phyloP scores from a whole-genome alignment of 1,139 yeast species.

The Blastobotrys serpentis region DNA sequence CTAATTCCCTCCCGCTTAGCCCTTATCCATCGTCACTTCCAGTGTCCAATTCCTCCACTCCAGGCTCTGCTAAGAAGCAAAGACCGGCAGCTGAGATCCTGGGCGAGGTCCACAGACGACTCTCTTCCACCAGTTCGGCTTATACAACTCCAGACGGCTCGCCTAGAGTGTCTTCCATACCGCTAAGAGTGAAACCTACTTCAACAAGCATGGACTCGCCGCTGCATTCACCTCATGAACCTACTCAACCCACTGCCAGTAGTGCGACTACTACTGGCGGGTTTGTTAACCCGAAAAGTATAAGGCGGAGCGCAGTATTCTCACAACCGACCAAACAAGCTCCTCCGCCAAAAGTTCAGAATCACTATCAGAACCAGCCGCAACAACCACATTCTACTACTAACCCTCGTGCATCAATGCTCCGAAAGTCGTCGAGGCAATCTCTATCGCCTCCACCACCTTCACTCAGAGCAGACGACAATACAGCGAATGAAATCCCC shows the following conservation, averaged over 20 bases:
- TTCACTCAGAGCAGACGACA: not conserved
- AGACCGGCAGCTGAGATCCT: slow-evolving; percentile 28
- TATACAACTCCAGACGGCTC: slow-evolving; percentile 13
- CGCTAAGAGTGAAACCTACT: slow-evolving; percentile 16
- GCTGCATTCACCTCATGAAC: slow-evolving; percentile 8
- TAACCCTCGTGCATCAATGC: not conserved
- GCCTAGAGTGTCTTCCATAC: slow-evolving; percentile 22
- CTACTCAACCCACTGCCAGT: not conserved
- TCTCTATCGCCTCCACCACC: slow-evolving; percentile 22
- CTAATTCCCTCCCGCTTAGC: not conserved
- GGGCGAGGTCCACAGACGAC: slow-evolving; percentile 27
- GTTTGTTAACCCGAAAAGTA: slow-evolving; percentile 13
- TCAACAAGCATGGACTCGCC: slow-evolving; percentile 9
- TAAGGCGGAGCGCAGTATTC: slow-evolving; percentile 9
- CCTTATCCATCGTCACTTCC: slow-evolving; percentile 25
- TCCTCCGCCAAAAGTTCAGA: slow-evolving; percentile 7
- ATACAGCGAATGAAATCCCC: slow-evolving; percentile 19
- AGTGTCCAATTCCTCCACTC: slow-evolving; percentile 15
- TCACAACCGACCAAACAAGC: not conserved
- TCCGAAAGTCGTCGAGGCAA: slow-evolving; percentile 8
- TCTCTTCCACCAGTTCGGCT: slow-evolving; percentile 18
- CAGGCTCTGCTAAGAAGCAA: slow-evolving; percentile 14
- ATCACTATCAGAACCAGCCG: not conserved
- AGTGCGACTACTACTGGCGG: too few relatives aligned
- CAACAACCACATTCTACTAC: not conserved